Base-by-base conservation (phyloP, 306 rosid species). In the Lupinus albus region DNA sequence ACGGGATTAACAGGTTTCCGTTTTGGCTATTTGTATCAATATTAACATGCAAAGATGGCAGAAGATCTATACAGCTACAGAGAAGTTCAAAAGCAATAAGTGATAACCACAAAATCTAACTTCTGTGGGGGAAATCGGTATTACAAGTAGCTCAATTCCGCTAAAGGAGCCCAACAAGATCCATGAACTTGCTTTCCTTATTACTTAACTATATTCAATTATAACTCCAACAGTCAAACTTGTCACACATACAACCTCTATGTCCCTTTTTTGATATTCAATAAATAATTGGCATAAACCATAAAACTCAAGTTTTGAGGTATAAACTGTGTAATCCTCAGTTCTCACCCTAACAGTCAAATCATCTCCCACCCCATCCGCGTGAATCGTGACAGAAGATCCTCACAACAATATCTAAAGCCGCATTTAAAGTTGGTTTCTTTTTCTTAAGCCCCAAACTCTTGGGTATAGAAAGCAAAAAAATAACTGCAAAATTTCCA, bases 371-470 rank as follows among this genome's bases (percentile, higher is more conserved):
- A 44, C 20, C 46, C 14, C 47, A 42, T 47, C 46, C 36, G 20
- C 18, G 18, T 11, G 67, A 20, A 30, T 32, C 69, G 67, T 28
- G 45, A 75, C 7, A 39, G 62, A 66, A 50, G 60, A 51, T 61
- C 50, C 74, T 41, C 58, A 16, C 17, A 30, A 49, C 42, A 28
- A 14, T 25, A 50, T 21, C 63, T 60, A 51, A 54, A 61, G 13
- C 18, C 46, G 16, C 71, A 42, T 52, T 32, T 11, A 52, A 15
- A 13, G 28, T 63, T 16, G 7, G 5, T 30, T 11, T 53, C 65
- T 32, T 54, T 54, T 66, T 16, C 49, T 17, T 52, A 17, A 61
- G 35, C 32, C 13, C 50, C 36, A 32, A 45, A 12, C 5, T 45
- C 20, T 17, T 42, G 49, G 45, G 45, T 39, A 39, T 1, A 10